A percentile compares a stretch with the other conserved stretches of the same genome.
phyloP scores from a whole-genome alignment of 1,284 basidiomycete genomes.

The Pisolithus thermaeus region DNA sequence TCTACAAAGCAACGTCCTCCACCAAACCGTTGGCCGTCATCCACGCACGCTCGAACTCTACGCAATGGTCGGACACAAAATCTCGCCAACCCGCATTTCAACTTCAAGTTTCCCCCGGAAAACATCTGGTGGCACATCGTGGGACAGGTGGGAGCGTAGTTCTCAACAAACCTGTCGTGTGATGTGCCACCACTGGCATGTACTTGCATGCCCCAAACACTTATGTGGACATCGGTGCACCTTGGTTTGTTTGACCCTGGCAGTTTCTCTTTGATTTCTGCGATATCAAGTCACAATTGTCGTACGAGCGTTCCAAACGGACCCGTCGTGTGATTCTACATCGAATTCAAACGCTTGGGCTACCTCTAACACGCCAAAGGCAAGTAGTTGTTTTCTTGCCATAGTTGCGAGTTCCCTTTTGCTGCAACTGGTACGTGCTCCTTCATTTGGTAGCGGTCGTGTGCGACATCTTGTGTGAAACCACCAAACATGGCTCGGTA shows the following conservation, averaged over 20 bases:
- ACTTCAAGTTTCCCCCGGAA: neutral
- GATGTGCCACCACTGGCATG: neutral
- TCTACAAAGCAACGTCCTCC: neutral
- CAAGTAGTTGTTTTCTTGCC: too few relatives aligned
- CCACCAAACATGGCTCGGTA: neutral
- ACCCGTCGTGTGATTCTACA: too few relatives aligned
- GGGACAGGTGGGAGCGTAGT: slow-evolving; percentile 43
- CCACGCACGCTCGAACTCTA: neutral
- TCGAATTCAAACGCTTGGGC: too few relatives aligned
- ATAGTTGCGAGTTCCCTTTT: too few relatives aligned
- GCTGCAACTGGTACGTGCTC: too few relatives aligned
- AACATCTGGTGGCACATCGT: slow-evolving; percentile 7
- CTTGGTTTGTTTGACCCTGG: neutral
- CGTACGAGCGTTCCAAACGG: too few relatives aligned
- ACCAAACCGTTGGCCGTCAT: neutral
- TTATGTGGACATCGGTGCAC: neutral
- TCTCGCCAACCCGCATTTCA: neutral
- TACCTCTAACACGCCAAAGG: too few relatives aligned
- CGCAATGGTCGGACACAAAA: neutral
- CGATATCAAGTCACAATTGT: too few relatives aligned
- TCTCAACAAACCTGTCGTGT: slow-evolving; percentile 39
- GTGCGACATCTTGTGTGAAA: too few relatives aligned
- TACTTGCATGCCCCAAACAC: neutral
- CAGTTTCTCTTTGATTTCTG: too few relatives aligned
- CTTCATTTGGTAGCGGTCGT: too few relatives aligned